Percentiles rank a stretch among this genome's conserved stretches.
Conservation (phyloP, 176 grass and related monocot genomes). For the Thinopyrum elongatum region DNA sequence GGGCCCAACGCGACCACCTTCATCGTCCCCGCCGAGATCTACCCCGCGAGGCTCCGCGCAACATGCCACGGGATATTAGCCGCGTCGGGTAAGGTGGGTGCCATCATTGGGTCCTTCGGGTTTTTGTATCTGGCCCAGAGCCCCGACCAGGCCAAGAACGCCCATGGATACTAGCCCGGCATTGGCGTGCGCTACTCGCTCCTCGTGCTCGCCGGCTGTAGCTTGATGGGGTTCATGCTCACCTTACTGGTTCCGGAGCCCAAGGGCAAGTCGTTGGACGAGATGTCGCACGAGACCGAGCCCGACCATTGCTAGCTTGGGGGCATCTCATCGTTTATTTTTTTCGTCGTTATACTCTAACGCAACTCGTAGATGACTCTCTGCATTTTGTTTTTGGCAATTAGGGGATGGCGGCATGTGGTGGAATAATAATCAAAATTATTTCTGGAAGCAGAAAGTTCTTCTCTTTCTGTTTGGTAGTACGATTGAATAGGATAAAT, state of each 20-base stretch:
- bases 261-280: slow-evolving; percentile 51
- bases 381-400: too few relatives aligned
- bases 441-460: too few relatives aligned
- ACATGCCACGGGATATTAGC: slow-evolving; percentile 46
- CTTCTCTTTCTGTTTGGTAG: too few relatives aligned
- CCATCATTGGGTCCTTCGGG: slow-evolving; percentile 13
- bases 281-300: too few relatives aligned
- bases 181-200: slow-evolving; percentile 44
- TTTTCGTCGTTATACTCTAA: too few relatives aligned
- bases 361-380: too few relatives aligned
- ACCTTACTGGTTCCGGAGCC: slow-evolving; percentile 50
- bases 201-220: slow-evolving; percentile 42
- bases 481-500: too few relatives aligned
- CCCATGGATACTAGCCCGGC: slow-evolving; percentile 20
- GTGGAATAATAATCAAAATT: too few relatives aligned
- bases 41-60: slow-evolving; percentile 27
- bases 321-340: too few relatives aligned
- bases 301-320: too few relatives aligned
- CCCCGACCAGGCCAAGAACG: slow-evolving; percentile 24
- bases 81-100: slow-evolving; percentile 28
- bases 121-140: slow-evolving; percentile 24
- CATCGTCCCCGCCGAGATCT: slow-evolving; percentile 55
- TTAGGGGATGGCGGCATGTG: too few relatives aligned
- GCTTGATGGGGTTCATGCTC: slow-evolving; percentile 27
- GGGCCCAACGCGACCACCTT: slow-evolving; percentile 58